A percentile compares a stretch with the other conserved stretches of the same genome.
Evolutionary conservation across 805 yeast genomes (phyloP).

Genomic region (Zygosaccharomyces lentus): DNA sequence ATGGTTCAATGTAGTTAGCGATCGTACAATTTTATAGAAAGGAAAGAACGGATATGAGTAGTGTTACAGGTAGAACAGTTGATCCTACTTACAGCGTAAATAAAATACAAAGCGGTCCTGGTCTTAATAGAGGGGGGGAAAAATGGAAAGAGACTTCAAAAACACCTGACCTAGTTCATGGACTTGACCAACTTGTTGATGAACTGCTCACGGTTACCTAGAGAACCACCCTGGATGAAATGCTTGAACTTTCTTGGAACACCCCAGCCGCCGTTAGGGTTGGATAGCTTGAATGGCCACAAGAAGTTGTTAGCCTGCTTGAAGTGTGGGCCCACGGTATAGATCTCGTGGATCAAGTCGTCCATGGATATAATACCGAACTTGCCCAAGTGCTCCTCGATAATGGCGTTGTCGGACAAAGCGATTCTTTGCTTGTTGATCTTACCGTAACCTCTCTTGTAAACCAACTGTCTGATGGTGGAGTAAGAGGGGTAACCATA

Average conservation of each 20-base stretch:
- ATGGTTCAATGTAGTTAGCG: not conserved
- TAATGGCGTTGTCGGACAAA: slow-evolving; percentile 79
- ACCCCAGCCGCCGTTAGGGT: slow-evolving; percentile 98
- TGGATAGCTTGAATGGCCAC: slow-evolving; percentile 96
- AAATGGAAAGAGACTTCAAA: not conserved
- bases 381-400: slow-evolving; percentile 85
- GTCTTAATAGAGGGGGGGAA: not conserved
- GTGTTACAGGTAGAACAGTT: slow-evolving; percentile 2
- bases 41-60: not conserved
- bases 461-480: slow-evolving; percentile 85
- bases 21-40: too few relatives aligned
- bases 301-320: slow-evolving; percentile 97
- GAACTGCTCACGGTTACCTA: slow-evolving; percentile 97
- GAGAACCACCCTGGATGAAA: slow-evolving; percentile 96
- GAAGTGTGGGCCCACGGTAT: slow-evolving; percentile 97
- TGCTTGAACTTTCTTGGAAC: slow-evolving; percentile 94
- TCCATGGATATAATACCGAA: slow-evolving; percentile 89
- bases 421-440: slow-evolving; percentile 93
- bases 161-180: slow-evolving; percentile 62
- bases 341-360: slow-evolving; percentile 93
- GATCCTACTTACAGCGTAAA: slow-evolving; percentile 3
- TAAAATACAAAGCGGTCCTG: slow-evolving; percentile 4
- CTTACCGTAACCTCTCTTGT: slow-evolving; percentile 99
- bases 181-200: slow-evolving; percentile 91
- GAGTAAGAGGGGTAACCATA: slow-evolving; percentile 96